Conservation (phyloP, 2,329 filamentous ascomycete genomes). For the Penicillium sp. region DNA sequence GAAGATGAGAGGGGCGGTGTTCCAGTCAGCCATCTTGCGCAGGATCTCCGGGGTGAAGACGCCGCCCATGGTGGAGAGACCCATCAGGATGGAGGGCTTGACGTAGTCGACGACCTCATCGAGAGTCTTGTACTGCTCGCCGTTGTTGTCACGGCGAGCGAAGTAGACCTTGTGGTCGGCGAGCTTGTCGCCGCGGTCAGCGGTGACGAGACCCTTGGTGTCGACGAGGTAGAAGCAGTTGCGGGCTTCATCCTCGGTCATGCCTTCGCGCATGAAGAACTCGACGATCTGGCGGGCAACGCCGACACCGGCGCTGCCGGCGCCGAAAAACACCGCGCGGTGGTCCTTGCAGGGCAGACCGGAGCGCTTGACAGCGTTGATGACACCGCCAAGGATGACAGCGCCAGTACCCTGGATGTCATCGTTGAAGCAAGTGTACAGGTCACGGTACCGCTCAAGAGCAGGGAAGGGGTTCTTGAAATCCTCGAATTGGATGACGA, state of each 20-base stretch:
- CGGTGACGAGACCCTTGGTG: conserved; percentile 91
- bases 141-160: conserved; percentile 63
- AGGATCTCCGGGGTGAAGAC: conserved; percentile 89
- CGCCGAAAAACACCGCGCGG: conserved; percentile 92
- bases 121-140: conserved; percentile 70
- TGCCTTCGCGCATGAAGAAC: conserved; percentile 89
- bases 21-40: conserved; percentile 60
- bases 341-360: conserved; percentile 85
- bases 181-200: conserved; percentile 88
- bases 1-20: conserved; percentile 87
- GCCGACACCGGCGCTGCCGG: conserved; percentile 91
- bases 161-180: conserved; percentile 81
- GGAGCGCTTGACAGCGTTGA: conserved; percentile 76
- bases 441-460: conserved; percentile 81
- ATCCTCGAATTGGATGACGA: conserved; percentile 91
- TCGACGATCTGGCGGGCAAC: conserved; percentile 97
- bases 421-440: conserved; percentile 96
- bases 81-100: conserved; percentile 90
- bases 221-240: conserved; percentile 97
- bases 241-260: conserved; percentile 82
- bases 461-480: conserved; percentile 98
- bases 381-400: conserved; percentile 82
- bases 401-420: conserved; percentile 97
- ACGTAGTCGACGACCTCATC: conserved; percentile 93
- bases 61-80: conserved; percentile 89